These are phyloP conservation scores for Omphalea diandra DNA, from an alignment of 441 rosid genomes.

Conservation along the genomic window DNA sequence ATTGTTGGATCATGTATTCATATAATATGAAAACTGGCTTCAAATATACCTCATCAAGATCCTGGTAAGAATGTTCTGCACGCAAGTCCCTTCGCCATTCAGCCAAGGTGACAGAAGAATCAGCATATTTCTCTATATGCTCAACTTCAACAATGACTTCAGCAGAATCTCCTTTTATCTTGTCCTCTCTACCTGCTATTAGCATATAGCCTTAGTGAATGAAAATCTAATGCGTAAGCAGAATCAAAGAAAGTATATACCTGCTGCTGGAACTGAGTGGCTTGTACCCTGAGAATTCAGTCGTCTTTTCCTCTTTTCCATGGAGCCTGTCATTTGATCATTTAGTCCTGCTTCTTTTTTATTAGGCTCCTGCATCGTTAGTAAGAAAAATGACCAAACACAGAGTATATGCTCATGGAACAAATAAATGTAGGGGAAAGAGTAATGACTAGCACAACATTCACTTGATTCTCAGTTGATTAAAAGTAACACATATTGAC, in stretches of 20 bases:
- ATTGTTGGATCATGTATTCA: not conserved
- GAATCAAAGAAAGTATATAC: not conserved
- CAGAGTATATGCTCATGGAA: not conserved
- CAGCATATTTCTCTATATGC: not conserved
- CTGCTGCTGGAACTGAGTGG: constrained; percentile 6
- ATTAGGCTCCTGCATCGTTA: not conserved
- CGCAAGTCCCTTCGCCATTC: not conserved
- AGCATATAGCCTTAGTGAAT: not conserved
- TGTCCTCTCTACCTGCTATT: constrained; percentile 7
- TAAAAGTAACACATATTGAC: not conserved
- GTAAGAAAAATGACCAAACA: not conserved
- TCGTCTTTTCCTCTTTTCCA: not conserved
- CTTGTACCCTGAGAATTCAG: constrained; percentile 10
- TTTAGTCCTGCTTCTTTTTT: constrained; percentile 1
- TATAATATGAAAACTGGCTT: not conserved
- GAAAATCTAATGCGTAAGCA: not conserved
- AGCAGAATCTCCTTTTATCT: not conserved
- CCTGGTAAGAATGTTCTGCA: not conserved
- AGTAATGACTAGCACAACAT: not conserved
- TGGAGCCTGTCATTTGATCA: not conserved
- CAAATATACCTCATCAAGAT: constrained; percentile 9
- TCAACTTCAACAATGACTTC: constrained; percentile 3
- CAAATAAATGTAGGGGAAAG: not conserved
- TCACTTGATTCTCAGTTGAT: not conserved
- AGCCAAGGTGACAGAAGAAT: not conserved